phyloP scores from a whole-genome alignment of 2,329 filamentous ascomycete species.

The Pezicula carpinea region DNA sequence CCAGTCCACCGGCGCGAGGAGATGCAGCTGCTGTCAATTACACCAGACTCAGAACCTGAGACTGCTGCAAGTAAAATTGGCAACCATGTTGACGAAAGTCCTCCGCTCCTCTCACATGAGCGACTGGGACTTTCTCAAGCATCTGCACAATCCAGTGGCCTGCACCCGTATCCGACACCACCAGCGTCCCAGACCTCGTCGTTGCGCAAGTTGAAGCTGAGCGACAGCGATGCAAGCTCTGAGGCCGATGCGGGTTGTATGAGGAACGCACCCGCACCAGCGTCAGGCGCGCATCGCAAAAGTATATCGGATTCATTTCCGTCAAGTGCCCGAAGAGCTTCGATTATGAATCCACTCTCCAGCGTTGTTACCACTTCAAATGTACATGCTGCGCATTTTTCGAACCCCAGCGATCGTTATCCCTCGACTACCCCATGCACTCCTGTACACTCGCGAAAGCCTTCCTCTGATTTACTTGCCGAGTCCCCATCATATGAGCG shows the following conservation, averaged over 20 bases:
- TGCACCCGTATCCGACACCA: conserved; percentile 52
- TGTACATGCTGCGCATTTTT: conserved; percentile 65
- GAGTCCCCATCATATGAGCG: conserved; percentile 61
- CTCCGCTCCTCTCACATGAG: conserved; percentile 18
- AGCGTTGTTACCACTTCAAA: conserved; percentile 58
- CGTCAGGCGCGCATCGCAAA: conserved; percentile 32
- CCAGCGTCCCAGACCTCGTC: conserved; percentile 46
- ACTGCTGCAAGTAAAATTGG: conserved; percentile 14
- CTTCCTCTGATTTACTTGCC: conserved; percentile 40
- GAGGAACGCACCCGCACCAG: conserved; percentile 28
- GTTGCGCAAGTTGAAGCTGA: conserved; percentile 38
- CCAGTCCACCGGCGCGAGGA: conserved; percentile 17
- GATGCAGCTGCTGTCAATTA: conserved; percentile 19
- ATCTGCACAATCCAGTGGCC: conserved; percentile 16
- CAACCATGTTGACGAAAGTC: conserved; percentile 18
- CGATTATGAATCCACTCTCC: conserved; percentile 54
- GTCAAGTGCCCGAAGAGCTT: conserved; percentile 38
- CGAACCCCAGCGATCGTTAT: conserved; percentile 56
- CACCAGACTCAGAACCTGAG: conserved; percentile 21
- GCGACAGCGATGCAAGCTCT: conserved; percentile 31
- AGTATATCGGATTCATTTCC: conserved; percentile 39
- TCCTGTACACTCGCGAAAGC: conserved; percentile 44
- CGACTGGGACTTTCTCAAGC: conserved; percentile 18
- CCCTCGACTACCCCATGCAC: conserved; percentile 47
- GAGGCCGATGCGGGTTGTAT: conserved; percentile 33